Evolutionary conservation across 2,329 filamentous ascomycete species (phyloP).

Genomic region (Colletotrichum melonis): DNA sequence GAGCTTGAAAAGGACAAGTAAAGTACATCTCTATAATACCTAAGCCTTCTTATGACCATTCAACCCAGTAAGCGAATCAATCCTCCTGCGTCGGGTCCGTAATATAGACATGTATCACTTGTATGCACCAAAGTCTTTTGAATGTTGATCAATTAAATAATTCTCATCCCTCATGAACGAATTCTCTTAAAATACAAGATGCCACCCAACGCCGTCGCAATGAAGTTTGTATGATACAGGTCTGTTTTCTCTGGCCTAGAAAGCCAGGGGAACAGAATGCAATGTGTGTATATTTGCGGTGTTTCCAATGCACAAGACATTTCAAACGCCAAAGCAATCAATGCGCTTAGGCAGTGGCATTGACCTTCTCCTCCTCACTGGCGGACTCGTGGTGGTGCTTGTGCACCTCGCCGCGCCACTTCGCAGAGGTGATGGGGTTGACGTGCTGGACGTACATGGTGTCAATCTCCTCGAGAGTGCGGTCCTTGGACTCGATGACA

Average conservation of each 20-base stretch:
- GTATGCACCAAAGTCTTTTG: too few species aligned
- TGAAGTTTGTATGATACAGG: conserved; percentile 30
- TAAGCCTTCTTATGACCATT: too few species aligned
- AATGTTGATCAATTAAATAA: conserved; percentile 20
- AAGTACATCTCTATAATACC: too few species aligned
- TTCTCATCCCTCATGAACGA: conserved; percentile 32
- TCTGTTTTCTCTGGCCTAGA: background rate
- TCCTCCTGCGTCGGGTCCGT: too few species aligned
- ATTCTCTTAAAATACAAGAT: conserved; percentile 6
- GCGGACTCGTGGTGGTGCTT: conserved; percentile 39
- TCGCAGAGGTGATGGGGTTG: conserved; percentile 59
- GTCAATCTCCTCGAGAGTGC: conserved; percentile 80
- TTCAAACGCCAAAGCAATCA: background rate
- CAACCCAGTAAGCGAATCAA: too few species aligned
- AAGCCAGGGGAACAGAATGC: background rate
- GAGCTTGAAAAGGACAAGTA: too few species aligned
- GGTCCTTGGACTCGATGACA: conserved; percentile 78
- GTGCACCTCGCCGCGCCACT: conserved; percentile 45
- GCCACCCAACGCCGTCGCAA: conserved; percentile 34
- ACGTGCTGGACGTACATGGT: conserved; percentile 74
- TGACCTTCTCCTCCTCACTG: conserved; percentile 27
- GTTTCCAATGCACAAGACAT: background rate
- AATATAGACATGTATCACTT: background rate
- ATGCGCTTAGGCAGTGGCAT: conserved; percentile 15
- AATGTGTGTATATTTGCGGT: background rate